phyloP scores from a whole-genome alignment of 2,329 filamentous ascomycete species.

The Talaromyces marneffei region DNA sequence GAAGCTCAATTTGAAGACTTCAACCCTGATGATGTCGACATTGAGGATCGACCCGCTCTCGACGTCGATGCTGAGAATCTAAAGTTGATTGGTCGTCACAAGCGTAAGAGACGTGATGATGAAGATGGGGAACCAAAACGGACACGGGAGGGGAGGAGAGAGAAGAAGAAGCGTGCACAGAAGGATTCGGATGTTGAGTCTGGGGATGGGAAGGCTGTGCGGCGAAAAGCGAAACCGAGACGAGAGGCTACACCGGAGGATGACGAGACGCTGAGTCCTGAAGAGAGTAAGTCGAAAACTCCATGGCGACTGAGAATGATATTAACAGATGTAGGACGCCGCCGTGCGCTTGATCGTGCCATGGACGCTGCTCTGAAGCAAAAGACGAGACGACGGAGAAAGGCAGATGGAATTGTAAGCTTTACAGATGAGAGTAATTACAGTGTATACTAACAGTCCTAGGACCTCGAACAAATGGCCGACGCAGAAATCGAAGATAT shows the following conservation, averaged over 20 bases:
- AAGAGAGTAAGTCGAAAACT: conserved; percentile 59
- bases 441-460: conserved; percentile 8
- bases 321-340: conserved; percentile 48
- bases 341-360: conserved; percentile 74
- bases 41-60: conserved; percentile 54
- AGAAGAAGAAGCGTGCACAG: conserved; percentile 62
- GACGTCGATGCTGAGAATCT: conserved; percentile 58
- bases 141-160: conserved; percentile 50
- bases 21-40: conserved; percentile 54
- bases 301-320: neutral
- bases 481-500: conserved; percentile 86
- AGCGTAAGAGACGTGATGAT: conserved; percentile 58
- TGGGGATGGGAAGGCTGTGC: conserved; percentile 40
- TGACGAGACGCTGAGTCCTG: conserved; percentile 73
- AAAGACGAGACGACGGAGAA: conserved; percentile 64
- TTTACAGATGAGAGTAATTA: neutral
- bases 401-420: conserved; percentile 81
- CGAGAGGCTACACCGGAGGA: conserved; percentile 55
- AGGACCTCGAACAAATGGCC: conserved; percentile 86
- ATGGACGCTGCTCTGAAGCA: conserved; percentile 87
- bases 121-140: conserved; percentile 66
- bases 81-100: conserved; percentile 56
- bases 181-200: conserved; percentile 58
- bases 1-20: conserved; percentile 62
- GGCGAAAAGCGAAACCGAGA: conserved; percentile 48